phyloP scores from a whole-genome alignment of 1,284 basidiomycete genomes.

The Uromyces viciae-fabae region DNA sequence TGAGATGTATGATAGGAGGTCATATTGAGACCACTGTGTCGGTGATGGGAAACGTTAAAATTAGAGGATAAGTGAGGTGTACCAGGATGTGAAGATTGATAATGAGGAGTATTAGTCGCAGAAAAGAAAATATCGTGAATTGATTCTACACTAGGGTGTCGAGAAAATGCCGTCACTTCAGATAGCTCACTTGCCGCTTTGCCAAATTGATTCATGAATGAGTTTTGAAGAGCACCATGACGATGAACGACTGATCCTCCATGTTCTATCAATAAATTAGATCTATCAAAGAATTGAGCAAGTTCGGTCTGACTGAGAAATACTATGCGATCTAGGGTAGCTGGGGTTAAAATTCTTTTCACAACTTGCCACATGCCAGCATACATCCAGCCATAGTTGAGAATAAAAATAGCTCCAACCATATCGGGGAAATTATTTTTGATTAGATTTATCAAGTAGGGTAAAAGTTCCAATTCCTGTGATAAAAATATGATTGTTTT shows the following conservation, averaged over 20 bases:
- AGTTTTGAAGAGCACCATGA: constrained; percentile 46
- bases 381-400: constrained; percentile 79
- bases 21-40: constrained; percentile 31
- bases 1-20: constrained; percentile 18
- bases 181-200: not conserved
- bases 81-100: constrained; percentile 7
- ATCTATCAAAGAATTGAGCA: constrained; percentile 61
- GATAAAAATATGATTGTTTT: not conserved
- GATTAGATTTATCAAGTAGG: constrained; percentile 53
- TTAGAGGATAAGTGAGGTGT: not conserved
- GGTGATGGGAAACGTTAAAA: not conserved
- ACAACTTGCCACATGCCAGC: constrained; percentile 70
- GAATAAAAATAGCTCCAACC: constrained; percentile 71
- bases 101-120: constrained; percentile 20
- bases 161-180: not conserved
- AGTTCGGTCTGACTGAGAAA: constrained; percentile 67
- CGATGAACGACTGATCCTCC: constrained; percentile 50
- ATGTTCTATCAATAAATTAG: constrained; percentile 57
- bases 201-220: constrained; percentile 13
- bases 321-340: constrained; percentile 67
- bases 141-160: constrained; percentile 27
- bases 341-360: constrained; percentile 69
- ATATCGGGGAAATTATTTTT: constrained; percentile 71
- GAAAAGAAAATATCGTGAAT: constrained; percentile 38
- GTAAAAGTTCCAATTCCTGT: constrained; percentile 55